Evolutionary conservation across 768 basidiomycete species (phyloP), one percentile per base, ranked within the genome.

Genomic region (Pleurotus djamor): DNA sequence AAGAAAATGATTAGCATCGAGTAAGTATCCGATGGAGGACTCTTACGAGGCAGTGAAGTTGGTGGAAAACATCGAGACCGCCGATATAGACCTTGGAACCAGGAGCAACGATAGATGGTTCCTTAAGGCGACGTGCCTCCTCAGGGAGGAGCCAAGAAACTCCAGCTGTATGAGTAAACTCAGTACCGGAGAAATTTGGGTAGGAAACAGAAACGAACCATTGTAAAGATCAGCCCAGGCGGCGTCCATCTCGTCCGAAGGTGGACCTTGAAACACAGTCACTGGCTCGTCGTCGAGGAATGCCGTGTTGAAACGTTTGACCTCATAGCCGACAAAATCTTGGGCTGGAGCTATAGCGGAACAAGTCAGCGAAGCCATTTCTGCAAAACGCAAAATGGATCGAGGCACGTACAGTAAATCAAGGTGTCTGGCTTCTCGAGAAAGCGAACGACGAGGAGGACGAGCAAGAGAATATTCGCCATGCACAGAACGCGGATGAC

Each of bases 31-130:
- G 12, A 52, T 4, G 21, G 21, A 51, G 3, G 17, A 41, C 12
- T 13, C 64, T 9, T 59, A 68, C 68, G n/a, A 69, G 54, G 52
- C 68, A 68, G 57, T 70, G 69, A 21, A 70, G 55, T 54, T 69
- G 65, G 57, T 70, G 69, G 57, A 70, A 70, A 5, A 70, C 68
- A 10, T 70, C 68, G 1, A 68, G 43, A 8, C 51, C 59, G 4
- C 60, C 63, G 17, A 69, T 60, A 49, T 64, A 70, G 28, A 54
- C 52, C 41, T 67, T 63, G 3, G 52, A 34, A 8, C 52, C 52
- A 36, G 52, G 52, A 13, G 52, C 52, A 13, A 38, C 3, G 10
- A 54, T 54, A 7, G 52, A 33, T n/a, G 34, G 12, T 9, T 54
- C 52, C 5, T n/a, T 37, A 17, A 54, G 52, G n/a, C n/a, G 41